Percentiles rank a stretch among this genome's conserved stretches.
Evolutionary conservation across 1,284 basidiomycete species (phyloP).

Genomic region (Agroathelia rolfsii): DNA sequence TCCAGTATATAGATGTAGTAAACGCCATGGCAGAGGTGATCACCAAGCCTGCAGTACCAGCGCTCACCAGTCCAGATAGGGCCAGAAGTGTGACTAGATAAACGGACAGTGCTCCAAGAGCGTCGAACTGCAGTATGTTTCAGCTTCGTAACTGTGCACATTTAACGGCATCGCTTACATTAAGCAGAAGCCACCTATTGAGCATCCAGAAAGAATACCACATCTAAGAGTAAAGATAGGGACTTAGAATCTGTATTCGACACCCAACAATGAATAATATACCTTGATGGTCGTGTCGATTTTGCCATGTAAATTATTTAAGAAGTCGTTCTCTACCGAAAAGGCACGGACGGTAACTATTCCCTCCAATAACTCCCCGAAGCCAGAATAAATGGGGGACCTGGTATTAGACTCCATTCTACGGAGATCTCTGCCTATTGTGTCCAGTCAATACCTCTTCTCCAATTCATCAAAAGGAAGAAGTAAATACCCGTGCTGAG

Average conservation of each 20-base stretch:
- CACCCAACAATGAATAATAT: too few relatives aligned
- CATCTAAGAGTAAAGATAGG: slow-evolving; percentile 40
- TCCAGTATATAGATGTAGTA: slow-evolving; percentile 55
- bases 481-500: slow-evolving; percentile 42
- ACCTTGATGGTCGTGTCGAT: slow-evolving; percentile 60
- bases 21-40: slow-evolving; percentile 72
- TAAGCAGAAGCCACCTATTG: slow-evolving; percentile 67
- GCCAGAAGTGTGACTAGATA: slow-evolving; percentile 64
- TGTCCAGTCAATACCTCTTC: neutral
- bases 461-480: neutral
- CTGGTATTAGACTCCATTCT: slow-evolving; percentile 52
- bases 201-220: slow-evolving; percentile 77
- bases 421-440: slow-evolving; percentile 32
- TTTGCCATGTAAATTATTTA: slow-evolving; percentile 59
- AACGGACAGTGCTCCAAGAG: slow-evolving; percentile 47
- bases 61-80: slow-evolving; percentile 53
- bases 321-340: slow-evolving; percentile 46
- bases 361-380: slow-evolving; percentile 62
- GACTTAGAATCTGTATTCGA: too few relatives aligned
- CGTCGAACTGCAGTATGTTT: too few relatives aligned
- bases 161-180: too few relatives aligned
- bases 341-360: slow-evolving; percentile 62
- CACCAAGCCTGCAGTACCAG: slow-evolving; percentile 77
- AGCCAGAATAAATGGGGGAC: slow-evolving; percentile 54
- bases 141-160: too few relatives aligned